These are phyloP conservation scores for Jimgerdemannia lactiflua DNA, from an alignment of 192 early-diverging fungal species.

Conservation along the genomic window DNA sequence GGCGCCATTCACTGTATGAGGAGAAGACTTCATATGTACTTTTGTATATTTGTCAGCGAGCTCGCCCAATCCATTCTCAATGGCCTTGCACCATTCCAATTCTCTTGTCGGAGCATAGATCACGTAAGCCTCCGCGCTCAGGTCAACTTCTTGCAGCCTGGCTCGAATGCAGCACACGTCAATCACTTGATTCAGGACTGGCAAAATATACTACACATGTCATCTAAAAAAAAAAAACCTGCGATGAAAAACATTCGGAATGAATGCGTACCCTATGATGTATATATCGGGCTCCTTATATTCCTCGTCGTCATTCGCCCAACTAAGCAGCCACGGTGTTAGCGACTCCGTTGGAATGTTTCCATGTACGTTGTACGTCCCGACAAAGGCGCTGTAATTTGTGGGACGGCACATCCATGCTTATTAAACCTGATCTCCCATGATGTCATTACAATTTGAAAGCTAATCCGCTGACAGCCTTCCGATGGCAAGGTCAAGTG, in stretches of 20 bases:
- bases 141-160: conserved; percentile 92
- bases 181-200: conserved; percentile 4
- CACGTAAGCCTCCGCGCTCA: conserved; percentile 82
- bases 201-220: conserved; percentile 1
- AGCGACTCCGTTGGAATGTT: conserved; percentile 55
- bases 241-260: not conserved
- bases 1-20: no score
- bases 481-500: no score
- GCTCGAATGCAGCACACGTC: not conserved
- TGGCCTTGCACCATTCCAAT: conserved; percentile 72
- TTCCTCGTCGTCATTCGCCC: conserved; percentile 30
- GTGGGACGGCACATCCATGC: not conserved
- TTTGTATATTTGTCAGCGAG: conserved; percentile 55
- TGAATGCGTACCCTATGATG: conserved; percentile 59
- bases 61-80: conserved; percentile 62
- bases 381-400: conserved; percentile 62
- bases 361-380: conserved; percentile 94
- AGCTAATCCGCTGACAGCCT: no score
- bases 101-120: conserved; percentile 78
- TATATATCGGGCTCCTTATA: conserved; percentile 58
- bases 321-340: conserved; percentile 59
- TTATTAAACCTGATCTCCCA: not conserved
- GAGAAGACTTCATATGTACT: conserved; percentile 20
- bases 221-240: conserved; percentile 1
- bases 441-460: no score